Evolutionary conservation across 805 yeast species (phyloP).

Genomic region (Wickerhamiella allomyrinae): DNA sequence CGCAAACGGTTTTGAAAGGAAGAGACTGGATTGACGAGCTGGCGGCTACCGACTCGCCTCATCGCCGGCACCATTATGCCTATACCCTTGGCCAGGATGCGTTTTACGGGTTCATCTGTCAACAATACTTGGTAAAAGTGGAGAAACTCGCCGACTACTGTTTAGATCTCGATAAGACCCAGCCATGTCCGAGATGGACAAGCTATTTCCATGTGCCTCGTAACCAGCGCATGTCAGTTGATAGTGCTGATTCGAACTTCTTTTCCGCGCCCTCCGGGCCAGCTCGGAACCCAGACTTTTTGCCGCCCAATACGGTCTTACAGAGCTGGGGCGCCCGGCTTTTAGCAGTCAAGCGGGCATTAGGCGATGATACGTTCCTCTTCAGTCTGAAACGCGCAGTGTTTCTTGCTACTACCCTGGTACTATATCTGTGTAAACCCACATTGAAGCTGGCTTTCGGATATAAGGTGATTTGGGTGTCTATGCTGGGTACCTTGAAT

Average conservation of each 20-base stretch:
- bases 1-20: background rate
- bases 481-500: slow-evolving; percentile 22
- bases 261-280: background rate
- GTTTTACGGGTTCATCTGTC: background rate
- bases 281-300: slow-evolving; percentile 20
- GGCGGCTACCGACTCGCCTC: background rate
- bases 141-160: slow-evolving; percentile 13
- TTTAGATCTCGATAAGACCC: slow-evolving; percentile 7
- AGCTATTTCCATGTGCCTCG: slow-evolving; percentile 4
- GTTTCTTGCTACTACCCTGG: slow-evolving; percentile 8
- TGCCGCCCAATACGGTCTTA: slow-evolving; percentile 17
- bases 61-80: background rate
- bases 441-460: slow-evolving; percentile 18
- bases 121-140: slow-evolving; percentile 7
- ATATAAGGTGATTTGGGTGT: slow-evolving; percentile 22
- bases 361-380: slow-evolving; percentile 5
- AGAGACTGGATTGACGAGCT: background rate
- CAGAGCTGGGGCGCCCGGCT: slow-evolving; percentile 15
- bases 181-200: slow-evolving; percentile 11
- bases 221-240: background rate
- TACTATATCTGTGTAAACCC: slow-evolving; percentile 15
- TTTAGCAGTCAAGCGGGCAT: background rate
- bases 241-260: background rate
- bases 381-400: slow-evolving; percentile 17
- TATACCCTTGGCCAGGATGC: background rate